Evolutionary conservation across 1,284 basidiomycete genomes (phyloP).

Genomic region (Grifola frondosa): DNA sequence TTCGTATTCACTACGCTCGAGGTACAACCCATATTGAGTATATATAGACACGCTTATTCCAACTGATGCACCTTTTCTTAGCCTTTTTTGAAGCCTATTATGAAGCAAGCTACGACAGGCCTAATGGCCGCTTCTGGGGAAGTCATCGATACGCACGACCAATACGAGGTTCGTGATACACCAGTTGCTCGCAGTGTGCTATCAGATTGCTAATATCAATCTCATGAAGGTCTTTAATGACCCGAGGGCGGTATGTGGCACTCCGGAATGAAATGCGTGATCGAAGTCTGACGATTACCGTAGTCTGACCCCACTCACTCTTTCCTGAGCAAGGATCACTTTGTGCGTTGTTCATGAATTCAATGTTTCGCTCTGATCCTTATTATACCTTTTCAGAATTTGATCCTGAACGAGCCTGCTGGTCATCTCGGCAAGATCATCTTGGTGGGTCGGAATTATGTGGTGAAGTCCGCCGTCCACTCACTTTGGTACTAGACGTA

Average conservation of each 20-base stretch:
- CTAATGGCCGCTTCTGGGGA: constrained; percentile 66
- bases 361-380: not conserved
- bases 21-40: constrained; percentile 13
- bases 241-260: constrained; percentile 58
- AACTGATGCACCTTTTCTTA: constrained; percentile 31
- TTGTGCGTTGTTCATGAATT: constrained; percentile 45
- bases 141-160: constrained; percentile 79
- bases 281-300: constrained; percentile 1
- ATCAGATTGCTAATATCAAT: not conserved
- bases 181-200: too few species aligned
- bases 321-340: constrained; percentile 80
- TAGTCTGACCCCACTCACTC: constrained; percentile 87
- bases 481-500: constrained; percentile 40
- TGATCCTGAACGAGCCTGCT: constrained; percentile 80
- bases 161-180: constrained; percentile 56
- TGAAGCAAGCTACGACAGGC: constrained; percentile 64
- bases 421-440: constrained; percentile 73
- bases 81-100: constrained; percentile 76
- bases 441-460: constrained; percentile 44
- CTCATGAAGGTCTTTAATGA: constrained; percentile 68
- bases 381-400: constrained; percentile 41
- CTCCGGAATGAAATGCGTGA: rapidly evolving
- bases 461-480: constrained; percentile 14
- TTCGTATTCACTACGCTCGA: constrained; percentile 78
- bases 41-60: too few species aligned